Base-by-base conservation (phyloP, 257 asterid species). In the Nicotiana knightiana region DNA sequence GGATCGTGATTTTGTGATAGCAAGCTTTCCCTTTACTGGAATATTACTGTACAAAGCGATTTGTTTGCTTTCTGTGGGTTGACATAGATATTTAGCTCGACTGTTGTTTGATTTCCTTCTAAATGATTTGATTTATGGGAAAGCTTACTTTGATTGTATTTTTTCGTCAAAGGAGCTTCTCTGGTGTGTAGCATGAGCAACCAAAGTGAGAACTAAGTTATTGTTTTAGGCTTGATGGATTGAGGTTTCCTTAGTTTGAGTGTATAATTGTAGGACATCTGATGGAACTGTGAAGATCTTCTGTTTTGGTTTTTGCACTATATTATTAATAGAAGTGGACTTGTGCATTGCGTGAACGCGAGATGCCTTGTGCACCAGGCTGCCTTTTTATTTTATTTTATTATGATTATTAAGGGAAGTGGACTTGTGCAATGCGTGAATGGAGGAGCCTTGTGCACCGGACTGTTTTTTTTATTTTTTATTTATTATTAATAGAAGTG, bases 1-100 rank as follows among this genome's bases (percentile, higher is more conserved):
- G 89, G 87, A 67, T 81, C 93, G 26, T 93, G 87, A 85, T 80
- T 78, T 32, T 76, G 28, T 39, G 77, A 67, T 51, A 15, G 43
- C 43, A 51, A 46, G 21, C 15, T 78, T 26, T 26, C 35, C 32
- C 43, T 28, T 5, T 17, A 57, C 75, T 26, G 63, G 3, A 48
- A 66, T 64, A 43, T 37, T 65, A 55, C 62, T 63, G 75, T 63
- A 64, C 39, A 46, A 53, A 80, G 77, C 28, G 76, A 51, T 80
- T 48, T 43, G 35, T 21, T 48, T 75, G 62, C 26, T 6, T 76
- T 48, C 18, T 39, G 63, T 81, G 83, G 66, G 62, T 81, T 66
- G 78, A 66, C 78, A 18, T 81, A 30, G 73, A 37, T 80, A 33
- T 65, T 80, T 65, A 53, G 59, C 54, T 67, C 9, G 83, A 32